These are phyloP conservation scores for Candida insectalens DNA, from an alignment of 805 yeast genomes.

Conservation along the genomic window DNA sequence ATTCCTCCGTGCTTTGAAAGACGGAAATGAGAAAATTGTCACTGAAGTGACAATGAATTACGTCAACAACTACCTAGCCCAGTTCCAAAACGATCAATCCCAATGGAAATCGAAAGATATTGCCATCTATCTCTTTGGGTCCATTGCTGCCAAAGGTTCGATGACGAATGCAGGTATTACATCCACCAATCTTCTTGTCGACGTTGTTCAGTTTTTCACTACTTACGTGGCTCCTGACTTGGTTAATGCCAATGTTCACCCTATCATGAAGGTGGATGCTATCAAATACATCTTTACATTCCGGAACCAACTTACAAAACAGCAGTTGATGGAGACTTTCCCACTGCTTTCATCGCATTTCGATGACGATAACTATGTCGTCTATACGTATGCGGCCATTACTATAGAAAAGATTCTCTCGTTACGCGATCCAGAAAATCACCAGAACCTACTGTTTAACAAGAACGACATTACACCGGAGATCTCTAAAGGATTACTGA, in stretches of 20 bases:
- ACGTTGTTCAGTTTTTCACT: slow-evolving; percentile 79
- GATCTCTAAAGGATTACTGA: slow-evolving; percentile 50
- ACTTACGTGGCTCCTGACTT: slow-evolving; percentile 78
- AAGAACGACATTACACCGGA: slow-evolving; percentile 61
- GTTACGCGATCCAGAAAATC: slow-evolving; percentile 51
- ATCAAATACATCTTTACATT: slow-evolving; percentile 83
- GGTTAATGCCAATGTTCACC: slow-evolving; percentile 45
- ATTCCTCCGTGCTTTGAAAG: slow-evolving; percentile 78
- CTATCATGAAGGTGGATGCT: slow-evolving; percentile 85
- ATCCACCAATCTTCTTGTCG: slow-evolving; percentile 73
- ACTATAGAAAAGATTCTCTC: slow-evolving; percentile 84
- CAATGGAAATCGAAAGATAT: slow-evolving; percentile 86
- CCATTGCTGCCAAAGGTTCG: slow-evolving; percentile 86
- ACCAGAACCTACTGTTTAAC: slow-evolving; percentile 51
- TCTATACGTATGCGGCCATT: slow-evolving; percentile 87
- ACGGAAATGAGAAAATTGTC: slow-evolving; percentile 61
- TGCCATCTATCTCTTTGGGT: slow-evolving; percentile 75
- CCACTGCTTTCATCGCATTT: slow-evolving; percentile 72
- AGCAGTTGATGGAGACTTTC: slow-evolving; percentile 68
- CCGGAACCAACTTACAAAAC: slow-evolving; percentile 86
- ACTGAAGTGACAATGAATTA: slow-evolving; percentile 69
- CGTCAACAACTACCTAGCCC: slow-evolving; percentile 55
- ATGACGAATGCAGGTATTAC: slow-evolving; percentile 83
- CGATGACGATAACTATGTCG: slow-evolving; percentile 59
- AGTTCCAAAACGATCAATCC: slow-evolving; percentile 30